These are phyloP conservation scores for Lupinus albus DNA, from an alignment of 306 rosid species.

Conservation along the genomic window DNA sequence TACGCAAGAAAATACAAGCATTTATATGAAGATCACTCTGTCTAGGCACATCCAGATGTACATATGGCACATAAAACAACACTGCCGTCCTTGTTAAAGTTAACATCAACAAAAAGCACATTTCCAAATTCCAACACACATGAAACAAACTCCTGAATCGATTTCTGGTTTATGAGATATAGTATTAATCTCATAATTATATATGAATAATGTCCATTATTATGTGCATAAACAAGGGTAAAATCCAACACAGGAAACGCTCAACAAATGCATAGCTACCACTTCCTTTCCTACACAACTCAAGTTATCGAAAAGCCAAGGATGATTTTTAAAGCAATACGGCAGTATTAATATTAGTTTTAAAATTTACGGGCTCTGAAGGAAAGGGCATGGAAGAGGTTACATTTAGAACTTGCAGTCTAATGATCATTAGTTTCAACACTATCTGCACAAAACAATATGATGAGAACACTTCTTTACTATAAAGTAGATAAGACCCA, in stretches of 20 bases:
- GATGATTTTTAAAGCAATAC: slow-evolving; percentile 13
- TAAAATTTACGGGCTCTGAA: slow-evolving; percentile 33
- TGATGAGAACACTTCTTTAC: slow-evolving; percentile 30
- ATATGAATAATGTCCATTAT: not conserved
- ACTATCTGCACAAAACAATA: slow-evolving; percentile 33
- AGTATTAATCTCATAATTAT: slow-evolving; percentile 1
- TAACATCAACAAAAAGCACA: slow-evolving; percentile 9
- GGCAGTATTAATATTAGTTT: slow-evolving; percentile 2
- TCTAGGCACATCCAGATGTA: not conserved
- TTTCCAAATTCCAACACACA: slow-evolving; percentile 3
- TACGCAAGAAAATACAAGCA: not conserved
- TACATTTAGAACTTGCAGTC: slow-evolving; percentile 27
- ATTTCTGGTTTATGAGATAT: slow-evolving; percentile 14
- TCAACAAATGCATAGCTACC: slow-evolving; percentile 20
- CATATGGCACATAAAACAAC: slow-evolving; percentile 16
- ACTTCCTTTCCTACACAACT: slow-evolving; percentile 18
- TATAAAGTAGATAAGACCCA: slow-evolving; percentile 28
- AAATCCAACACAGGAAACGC: slow-evolving; percentile 26
- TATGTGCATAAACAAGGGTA: slow-evolving; percentile 24
- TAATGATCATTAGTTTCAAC: slow-evolving; percentile 32
- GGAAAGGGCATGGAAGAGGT: slow-evolving; percentile 27
- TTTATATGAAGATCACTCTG: slow-evolving; percentile 14
- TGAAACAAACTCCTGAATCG: slow-evolving; percentile 8
- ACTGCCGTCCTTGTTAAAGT: slow-evolving; percentile 10
- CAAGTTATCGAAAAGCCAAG: slow-evolving; percentile 31